Evolutionary conservation across 805 yeast genomes (phyloP).

Genomic region (Priceomyces carsonii): DNA sequence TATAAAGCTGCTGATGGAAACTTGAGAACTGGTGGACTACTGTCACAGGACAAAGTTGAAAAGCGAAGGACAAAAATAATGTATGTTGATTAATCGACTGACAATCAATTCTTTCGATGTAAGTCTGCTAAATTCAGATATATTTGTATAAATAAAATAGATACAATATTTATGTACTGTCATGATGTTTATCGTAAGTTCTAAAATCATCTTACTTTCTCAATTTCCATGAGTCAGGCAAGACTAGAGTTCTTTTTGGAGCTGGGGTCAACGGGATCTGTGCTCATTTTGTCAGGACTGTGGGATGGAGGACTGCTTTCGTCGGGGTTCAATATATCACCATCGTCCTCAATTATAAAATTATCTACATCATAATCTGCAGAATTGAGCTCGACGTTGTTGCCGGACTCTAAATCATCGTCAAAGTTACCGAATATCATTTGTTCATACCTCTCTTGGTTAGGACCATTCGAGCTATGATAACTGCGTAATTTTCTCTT

Average conservation of each 20-base stretch:
- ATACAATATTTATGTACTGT: no score
- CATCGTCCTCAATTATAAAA: constrained; percentile 41
- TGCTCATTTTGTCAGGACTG: no score
- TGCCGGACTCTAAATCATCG: constrained; percentile 32
- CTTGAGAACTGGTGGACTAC: constrained; percentile 19
- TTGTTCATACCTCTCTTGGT: constrained; percentile 23
- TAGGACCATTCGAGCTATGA: constrained; percentile 15
- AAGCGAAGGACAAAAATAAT: constrained; percentile 45
- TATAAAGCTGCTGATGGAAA: constrained; percentile 22
- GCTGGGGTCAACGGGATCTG: no score
- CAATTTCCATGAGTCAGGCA: no score
- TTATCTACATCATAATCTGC: constrained; percentile 42
- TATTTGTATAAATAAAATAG: no score
- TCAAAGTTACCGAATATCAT: constrained; percentile 43
- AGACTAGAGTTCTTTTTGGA: no score
- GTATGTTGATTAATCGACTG: constrained; percentile 27
- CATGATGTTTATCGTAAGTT: no score
- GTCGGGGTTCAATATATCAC: constrained; percentile 13
- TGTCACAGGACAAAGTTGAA: constrained; percentile 36
- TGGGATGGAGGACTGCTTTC: neutral
- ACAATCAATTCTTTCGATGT: no score
- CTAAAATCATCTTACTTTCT: neutral
- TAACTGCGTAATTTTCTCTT: constrained; percentile 35
- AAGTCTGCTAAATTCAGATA: no score
- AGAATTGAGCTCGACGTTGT: constrained; percentile 34